Evolutionary conservation across 345 rosid species (phyloP), one percentile per base, ranked within the genome.

Genomic region (Citropsis articulata): DNA sequence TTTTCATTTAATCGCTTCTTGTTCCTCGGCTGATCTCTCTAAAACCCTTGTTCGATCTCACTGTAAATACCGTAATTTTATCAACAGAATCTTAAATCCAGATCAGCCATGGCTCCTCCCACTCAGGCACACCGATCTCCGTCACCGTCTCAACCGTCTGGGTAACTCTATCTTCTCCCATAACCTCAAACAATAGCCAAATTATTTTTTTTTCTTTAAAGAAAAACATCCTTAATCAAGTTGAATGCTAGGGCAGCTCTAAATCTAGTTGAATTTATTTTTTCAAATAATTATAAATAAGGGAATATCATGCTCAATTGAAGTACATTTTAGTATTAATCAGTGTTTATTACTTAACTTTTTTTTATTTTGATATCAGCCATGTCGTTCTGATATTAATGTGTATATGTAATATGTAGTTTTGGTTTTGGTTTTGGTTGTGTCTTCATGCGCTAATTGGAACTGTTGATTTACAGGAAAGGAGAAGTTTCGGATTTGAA

Each of bases 131-230:
- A 89, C 79, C 93, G 95, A 76, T 90, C 91, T 78, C 83, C 92
- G 22, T 96, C 99, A 31, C 97, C 97, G 70, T 94, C 99, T 48
- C 98, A 96, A 70, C 99, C 99, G 74, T 96, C 99, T 68, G 98
- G 98, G 99, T 96, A 87, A 87, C 56, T 84, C 69, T 18, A 56
- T 24, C 67, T 66, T 66, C 78, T 73, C 60, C 73, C 22, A 31
- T 30, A 2, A 45, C 19, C 31, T 42, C 31, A 53, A 19, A 5
- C 3, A 31, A 28, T 19, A 71, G 14, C 6, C 27, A 45, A 27
- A 0, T 9, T 31, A 56, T 27, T 3, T 12, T 45, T 45, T 12
- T 45, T 45, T 45, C 2, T 10, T 21, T 10, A 10, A 53, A 72
- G 31, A 27, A 0, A 30, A 59, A 35, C 14, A 19, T 65, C 30